phyloP scores from a whole-genome alignment of 2,329 filamentous ascomycete genomes.

The Acrocalymma vagum region DNA sequence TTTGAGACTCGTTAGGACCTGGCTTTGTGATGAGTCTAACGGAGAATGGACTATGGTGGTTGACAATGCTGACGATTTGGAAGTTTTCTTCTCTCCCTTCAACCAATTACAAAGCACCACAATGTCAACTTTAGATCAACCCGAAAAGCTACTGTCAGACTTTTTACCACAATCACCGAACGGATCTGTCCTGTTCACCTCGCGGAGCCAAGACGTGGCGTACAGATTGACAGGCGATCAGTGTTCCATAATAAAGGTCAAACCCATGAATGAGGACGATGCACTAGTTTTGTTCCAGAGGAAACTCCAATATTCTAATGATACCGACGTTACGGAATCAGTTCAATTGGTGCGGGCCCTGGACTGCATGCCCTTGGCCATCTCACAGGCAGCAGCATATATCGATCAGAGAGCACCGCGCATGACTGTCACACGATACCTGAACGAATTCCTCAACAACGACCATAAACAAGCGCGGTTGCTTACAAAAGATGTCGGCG shows the following conservation, averaged over 20 bases:
- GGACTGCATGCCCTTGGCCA: slow-evolving; percentile 17
- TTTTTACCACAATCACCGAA: slow-evolving; percentile 23
- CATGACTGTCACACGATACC: slow-evolving; percentile 37
- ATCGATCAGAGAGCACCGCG: slow-evolving; percentile 21
- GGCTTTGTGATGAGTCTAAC: slow-evolving; percentile 21
- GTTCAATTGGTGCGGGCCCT: slow-evolving; percentile 16
- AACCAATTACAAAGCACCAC: too few species aligned
- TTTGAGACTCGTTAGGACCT: slow-evolving; percentile 17
- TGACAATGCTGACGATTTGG: slow-evolving; percentile 31
- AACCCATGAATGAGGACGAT: slow-evolving; percentile 9
- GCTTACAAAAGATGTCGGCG: slow-evolving; percentile 19
- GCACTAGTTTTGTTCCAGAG: slow-evolving; percentile 9
- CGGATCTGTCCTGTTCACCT: slow-evolving; percentile 13
- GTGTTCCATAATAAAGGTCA: slow-evolving; percentile 8
- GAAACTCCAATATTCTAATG: slow-evolving; percentile 4
- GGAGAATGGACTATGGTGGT: slow-evolving; percentile 26
- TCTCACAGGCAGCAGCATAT: slow-evolving; percentile 35
- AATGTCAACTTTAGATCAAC: background rate
- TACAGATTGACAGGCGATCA: slow-evolving; percentile 4
- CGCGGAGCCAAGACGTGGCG: slow-evolving; percentile 8
- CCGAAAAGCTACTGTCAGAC: background rate
- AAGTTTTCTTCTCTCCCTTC: slow-evolving; percentile 7
- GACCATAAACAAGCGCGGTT: slow-evolving; percentile 37
- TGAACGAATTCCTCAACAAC: slow-evolving; percentile 49
- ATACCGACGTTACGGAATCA: slow-evolving; percentile 2